Base-by-base conservation (phyloP, 2,329 filamentous ascomycete genomes). In the Plenodomus tracheiphilus region DNA sequence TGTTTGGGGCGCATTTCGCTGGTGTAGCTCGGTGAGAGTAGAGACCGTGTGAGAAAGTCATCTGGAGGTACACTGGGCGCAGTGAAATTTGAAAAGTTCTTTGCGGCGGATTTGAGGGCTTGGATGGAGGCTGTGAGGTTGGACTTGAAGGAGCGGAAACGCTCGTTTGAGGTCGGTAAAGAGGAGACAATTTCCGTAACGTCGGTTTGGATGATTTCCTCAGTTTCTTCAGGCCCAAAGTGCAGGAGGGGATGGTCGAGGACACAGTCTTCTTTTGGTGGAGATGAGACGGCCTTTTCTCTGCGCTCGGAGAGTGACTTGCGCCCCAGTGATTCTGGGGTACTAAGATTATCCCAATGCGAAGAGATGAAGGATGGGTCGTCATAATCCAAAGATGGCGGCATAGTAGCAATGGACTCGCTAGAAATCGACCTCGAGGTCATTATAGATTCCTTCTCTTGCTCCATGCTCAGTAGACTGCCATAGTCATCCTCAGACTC, bases 51-150 rank as follows among this genome's bases (percentile, higher is more conserved):
- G 35, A 85, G 77, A 47, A 83, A 80, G 53, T 85, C 81, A 52
- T 85, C 82, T 1, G 81, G 77, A 42, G 80, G 81, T 21, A 81
- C 72, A 15, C 74, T 73, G 32, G 72, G 73, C 18, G 79, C 77
- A 15, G 80, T 77, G 55, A 85, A 81, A 43, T 82, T 82, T 6
- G 83, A 84, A 37, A 86, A 81, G 0, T 81, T 82, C 47, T 80
- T 82, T 10, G 83, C 83, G 0, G 82, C 82, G 6, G 81, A 81
- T 68, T 82, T 85, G 42, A 86, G 77, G 3, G 81, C 82, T 51
- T 83, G 80, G 17, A 86, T 67, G 0, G 84, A 86, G 2, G 82
- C 81, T 0, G 83, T 86, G 37, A 86, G 72, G 51, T 86, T 86
- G 0, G 84, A 86, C 53, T 82, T 85, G 71, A 86, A 82, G 1